These are phyloP conservation scores for Rhododendron ovatum DNA, from an alignment of 148 eudicot genomes.

Conservation along the genomic window DNA sequence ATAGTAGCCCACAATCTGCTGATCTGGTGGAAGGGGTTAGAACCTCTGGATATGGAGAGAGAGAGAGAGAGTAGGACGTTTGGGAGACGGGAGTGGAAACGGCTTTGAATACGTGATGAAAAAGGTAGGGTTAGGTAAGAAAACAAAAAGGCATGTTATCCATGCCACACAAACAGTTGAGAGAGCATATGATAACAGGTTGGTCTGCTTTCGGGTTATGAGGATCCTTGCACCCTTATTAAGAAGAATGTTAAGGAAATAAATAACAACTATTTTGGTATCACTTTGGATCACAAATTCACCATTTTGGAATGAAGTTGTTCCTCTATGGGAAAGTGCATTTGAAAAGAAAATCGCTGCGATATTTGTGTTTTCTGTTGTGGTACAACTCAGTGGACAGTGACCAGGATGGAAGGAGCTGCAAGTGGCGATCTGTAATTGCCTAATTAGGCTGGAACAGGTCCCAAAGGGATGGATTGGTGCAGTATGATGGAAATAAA, in stretches of 20 bases:
- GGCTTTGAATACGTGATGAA: neutral
- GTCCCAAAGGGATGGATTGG: neutral
- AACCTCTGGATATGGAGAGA: neutral
- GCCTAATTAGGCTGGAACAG: neutral
- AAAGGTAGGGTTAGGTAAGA: neutral
- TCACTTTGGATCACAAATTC: neutral
- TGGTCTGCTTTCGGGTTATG: neutral
- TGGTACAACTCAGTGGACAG: neutral
- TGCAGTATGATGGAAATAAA: neutral
- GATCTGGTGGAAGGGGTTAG: neutral
- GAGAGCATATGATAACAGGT: neutral
- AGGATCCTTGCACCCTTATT: neutral
- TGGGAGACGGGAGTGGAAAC: neutral
- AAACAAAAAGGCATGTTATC: neutral
- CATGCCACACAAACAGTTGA: neutral
- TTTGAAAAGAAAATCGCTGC: neutral
- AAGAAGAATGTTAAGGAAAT: neutral
- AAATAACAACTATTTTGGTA: neutral
- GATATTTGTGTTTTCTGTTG: neutral
- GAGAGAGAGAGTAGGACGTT: neutral
- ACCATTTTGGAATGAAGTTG: neutral
- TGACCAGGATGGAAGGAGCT: neutral
- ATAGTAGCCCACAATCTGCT: neutral
- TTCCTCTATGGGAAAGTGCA: neutral
- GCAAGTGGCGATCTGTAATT: neutral